A percentile compares a stretch with the other conserved stretches of the same genome.
phyloP scores from a whole-genome alignment of 1,139 yeast species.

The Geotrichum australiense region DNA sequence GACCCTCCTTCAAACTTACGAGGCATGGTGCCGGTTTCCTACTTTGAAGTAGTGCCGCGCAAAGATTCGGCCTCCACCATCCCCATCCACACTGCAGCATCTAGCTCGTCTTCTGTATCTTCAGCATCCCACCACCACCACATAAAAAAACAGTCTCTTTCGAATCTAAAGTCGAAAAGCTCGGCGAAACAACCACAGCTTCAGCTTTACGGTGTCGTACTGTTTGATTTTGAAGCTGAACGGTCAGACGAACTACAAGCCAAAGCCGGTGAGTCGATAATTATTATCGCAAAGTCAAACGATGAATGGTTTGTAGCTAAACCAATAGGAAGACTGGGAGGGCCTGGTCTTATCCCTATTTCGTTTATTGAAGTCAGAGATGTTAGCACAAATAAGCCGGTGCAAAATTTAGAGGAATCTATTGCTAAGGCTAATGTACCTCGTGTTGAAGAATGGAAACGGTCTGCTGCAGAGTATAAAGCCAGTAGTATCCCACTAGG shows the following conservation, averaged over 20 bases:
- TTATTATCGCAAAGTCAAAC: slow-evolving; percentile 92
- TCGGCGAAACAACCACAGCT: slow-evolving; percentile 16
- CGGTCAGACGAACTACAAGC: slow-evolving; percentile 82
- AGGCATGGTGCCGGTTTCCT: slow-evolving; percentile 83
- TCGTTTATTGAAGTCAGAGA: slow-evolving; percentile 83
- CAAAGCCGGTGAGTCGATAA: slow-evolving; percentile 77
- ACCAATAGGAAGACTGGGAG: slow-evolving; percentile 90
- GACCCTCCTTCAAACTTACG: slow-evolving; percentile 71
- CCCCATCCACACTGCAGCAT: slow-evolving; percentile 23
- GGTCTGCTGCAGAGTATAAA: slow-evolving; percentile 82
- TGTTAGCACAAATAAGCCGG: slow-evolving; percentile 52
- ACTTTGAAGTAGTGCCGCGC: slow-evolving; percentile 74
- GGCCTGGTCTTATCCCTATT: slow-evolving; percentile 94
- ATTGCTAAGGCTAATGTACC: slow-evolving; percentile 68
- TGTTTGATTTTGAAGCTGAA: slow-evolving; percentile 85
- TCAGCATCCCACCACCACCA: slow-evolving; percentile 3
- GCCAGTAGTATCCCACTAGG: slow-evolving; percentile 85
- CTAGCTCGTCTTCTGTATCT: slow-evolving; percentile 7
- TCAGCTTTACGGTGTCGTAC: slow-evolving; percentile 56
- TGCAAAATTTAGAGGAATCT: slow-evolving; percentile 44
- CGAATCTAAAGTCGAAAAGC: slow-evolving; percentile 2
- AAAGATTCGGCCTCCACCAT: slow-evolving; percentile 40
- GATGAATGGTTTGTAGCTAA: slow-evolving; percentile 97
- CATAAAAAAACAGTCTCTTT: slow-evolving; percentile 6
- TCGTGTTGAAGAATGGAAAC: slow-evolving; percentile 93